Percentiles rank a stretch among this genome's conserved stretches.
Evolutionary conservation across 163 green algal species (phyloP).

Genomic region (Chloroidium sp.): DNA sequence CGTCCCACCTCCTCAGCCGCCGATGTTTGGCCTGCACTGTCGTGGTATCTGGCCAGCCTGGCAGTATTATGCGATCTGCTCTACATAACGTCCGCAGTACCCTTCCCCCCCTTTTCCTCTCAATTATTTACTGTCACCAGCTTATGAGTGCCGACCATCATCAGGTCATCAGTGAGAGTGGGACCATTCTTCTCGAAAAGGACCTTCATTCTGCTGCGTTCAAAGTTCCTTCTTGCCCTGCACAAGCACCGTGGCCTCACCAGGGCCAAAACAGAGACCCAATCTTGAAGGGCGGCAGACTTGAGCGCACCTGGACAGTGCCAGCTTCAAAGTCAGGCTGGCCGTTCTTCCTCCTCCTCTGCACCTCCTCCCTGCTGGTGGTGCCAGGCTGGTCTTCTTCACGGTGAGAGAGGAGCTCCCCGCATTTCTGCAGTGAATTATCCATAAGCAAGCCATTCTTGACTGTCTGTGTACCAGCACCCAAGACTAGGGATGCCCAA

Average conservation of each 20-base stretch:
- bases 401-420: slow-evolving; percentile 49
- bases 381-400: slow-evolving; percentile 31
- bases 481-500: not conserved
- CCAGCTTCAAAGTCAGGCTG: slow-evolving; percentile 17
- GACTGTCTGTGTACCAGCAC: not conserved
- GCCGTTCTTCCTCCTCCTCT: not conserved
- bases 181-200: no score
- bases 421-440: not conserved
- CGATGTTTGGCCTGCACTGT: slow-evolving; percentile 34
- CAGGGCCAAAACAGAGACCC: no score
- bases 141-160: no score
- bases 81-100: not conserved
- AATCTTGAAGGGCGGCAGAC: no score
- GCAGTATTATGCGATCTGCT: not conserved
- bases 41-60: not conserved
- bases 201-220: no score
- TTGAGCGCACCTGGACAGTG: slow-evolving; percentile 28
- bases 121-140: not conserved
- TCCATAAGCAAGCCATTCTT: not conserved
- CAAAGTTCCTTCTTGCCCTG: no score
- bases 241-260: no score
- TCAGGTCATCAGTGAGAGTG: no score
- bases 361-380: not conserved
- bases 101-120: not conserved
- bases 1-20: slow-evolving; percentile 54